Evolutionary conservation across 495 filamentous ascomycete genomes (phyloP).

Genomic region (Penicillium mononematosum): DNA sequence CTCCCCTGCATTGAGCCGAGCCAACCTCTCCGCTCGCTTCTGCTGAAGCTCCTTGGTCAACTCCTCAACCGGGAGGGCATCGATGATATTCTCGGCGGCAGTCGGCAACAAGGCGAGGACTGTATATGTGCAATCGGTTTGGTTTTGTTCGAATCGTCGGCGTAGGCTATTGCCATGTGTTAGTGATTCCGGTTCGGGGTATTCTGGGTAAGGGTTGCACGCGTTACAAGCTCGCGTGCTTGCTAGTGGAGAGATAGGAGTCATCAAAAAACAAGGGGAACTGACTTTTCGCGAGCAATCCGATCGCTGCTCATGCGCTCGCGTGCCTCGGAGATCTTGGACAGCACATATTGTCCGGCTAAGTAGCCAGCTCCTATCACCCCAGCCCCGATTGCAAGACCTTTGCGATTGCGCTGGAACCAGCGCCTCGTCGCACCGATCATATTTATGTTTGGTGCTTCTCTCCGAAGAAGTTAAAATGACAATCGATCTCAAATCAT

Average conservation of each 20-base stretch:
- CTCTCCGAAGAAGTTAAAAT: conserved; percentile 9
- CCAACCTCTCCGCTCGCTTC: conserved; percentile 78
- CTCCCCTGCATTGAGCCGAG: conserved; percentile 53
- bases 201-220: conserved; percentile 15
- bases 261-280: conserved; percentile 10
- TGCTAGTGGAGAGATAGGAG: conserved; percentile 5
- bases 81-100: conserved; percentile 82
- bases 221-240: conserved; percentile 18
- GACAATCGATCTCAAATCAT: conserved; percentile 9
- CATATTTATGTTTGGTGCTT: conserved; percentile 50
- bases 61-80: conserved; percentile 83
- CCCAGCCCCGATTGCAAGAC: conserved; percentile 81
- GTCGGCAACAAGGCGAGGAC: conserved; percentile 92
- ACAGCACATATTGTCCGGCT: conserved; percentile 85
- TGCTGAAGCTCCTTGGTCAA: conserved; percentile 89
- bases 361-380: conserved; percentile 88
- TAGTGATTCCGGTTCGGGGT: conserved; percentile 11
- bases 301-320: conserved; percentile 94
- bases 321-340: conserved; percentile 85
- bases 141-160: conserved; percentile 95
- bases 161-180: conserved; percentile 63
- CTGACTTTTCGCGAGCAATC: conserved; percentile 93
- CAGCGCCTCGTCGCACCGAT: conserved; percentile 80
- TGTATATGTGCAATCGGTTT: conserved; percentile 98
- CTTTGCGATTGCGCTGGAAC: conserved; percentile 88